These are phyloP conservation scores for Silene vulgaris DNA, from an alignment of 179 eudicot genomes.

Conservation along the genomic window DNA sequence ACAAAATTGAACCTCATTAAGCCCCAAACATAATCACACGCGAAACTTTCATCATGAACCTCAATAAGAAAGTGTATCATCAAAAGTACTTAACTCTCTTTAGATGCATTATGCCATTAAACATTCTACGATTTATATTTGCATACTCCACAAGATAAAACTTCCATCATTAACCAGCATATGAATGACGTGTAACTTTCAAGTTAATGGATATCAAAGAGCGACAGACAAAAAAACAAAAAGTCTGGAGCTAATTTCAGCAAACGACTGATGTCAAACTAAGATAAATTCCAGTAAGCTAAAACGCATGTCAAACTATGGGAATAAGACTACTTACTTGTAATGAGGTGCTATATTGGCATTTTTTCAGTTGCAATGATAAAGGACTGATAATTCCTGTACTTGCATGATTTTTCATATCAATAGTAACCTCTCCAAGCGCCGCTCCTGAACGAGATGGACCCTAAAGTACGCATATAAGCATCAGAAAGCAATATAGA, in stretches of 20 bases:
- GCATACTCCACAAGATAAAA: not conserved
- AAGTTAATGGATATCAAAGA: slow-evolving; percentile 1
- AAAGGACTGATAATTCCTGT: slow-evolving; percentile 49
- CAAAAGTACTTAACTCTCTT: too few relatives aligned
- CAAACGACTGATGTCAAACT: not conserved
- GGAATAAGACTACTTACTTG: slow-evolving; percentile 42
- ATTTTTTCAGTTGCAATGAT: slow-evolving; percentile 62
- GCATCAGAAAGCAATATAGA: slow-evolving; percentile 12
- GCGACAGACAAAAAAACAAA: not conserved
- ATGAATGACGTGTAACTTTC: not conserved
- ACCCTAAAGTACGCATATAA: slow-evolving; percentile 42
- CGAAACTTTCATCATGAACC: not conserved
- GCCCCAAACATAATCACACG: not conserved
- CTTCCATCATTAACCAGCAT: not conserved
- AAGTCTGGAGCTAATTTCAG: not conserved
- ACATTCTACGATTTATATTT: not conserved
- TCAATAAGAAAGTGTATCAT: not conserved
- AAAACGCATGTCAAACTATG: not conserved
- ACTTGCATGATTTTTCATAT: slow-evolving; percentile 48
- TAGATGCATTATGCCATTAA: too few relatives aligned
- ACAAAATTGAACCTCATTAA: not conserved
- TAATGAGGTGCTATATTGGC: slow-evolving; percentile 61
- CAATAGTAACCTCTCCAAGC: slow-evolving; percentile 75
- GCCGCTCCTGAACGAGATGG: slow-evolving; percentile 68
- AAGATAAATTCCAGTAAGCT: not conserved